Percentiles rank a stretch among this genome's conserved stretches.
These are phyloP conservation scores for Rhypophila decipiens DNA, from an alignment of 495 filamentous ascomycete species.

Conservation along the genomic window DNA sequence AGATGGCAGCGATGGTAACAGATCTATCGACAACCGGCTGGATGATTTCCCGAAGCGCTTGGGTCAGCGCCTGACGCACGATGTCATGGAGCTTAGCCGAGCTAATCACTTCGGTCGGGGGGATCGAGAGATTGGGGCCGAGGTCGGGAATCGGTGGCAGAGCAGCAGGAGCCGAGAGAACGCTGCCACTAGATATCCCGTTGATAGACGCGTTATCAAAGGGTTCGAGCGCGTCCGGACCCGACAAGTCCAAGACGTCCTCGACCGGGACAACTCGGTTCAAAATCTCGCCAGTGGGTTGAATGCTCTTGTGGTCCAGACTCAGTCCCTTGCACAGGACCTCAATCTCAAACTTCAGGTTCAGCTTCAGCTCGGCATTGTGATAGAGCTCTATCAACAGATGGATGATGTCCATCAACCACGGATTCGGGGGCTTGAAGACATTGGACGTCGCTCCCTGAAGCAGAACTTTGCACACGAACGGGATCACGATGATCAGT, in stretches of 20 bases:
- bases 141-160: slow-evolving; percentile 74
- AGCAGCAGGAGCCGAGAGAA: slow-evolving; percentile 67
- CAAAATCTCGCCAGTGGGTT: slow-evolving; percentile 74
- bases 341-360: slow-evolving; percentile 97
- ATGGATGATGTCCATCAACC: slow-evolving; percentile 89
- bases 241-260: slow-evolving; percentile 50
- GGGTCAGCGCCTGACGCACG: slow-evolving; percentile 72
- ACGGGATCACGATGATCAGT: slow-evolving; percentile 85
- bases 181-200: slow-evolving; percentile 59
- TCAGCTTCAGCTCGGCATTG: slow-evolving; percentile 85
- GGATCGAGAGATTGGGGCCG: slow-evolving; percentile 63
- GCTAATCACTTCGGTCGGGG: slow-evolving; percentile 68
- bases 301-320: slow-evolving; percentile 77
- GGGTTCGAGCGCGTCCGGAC: slow-evolving; percentile 50
- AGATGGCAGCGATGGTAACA: slow-evolving; percentile 94
- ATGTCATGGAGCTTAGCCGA: slow-evolving; percentile 70
- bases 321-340: slow-evolving; percentile 90
- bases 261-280: slow-evolving; percentile 56
- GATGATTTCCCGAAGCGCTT: slow-evolving; percentile 90
- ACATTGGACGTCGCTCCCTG: slow-evolving; percentile 80
- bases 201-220: slow-evolving; percentile 75
- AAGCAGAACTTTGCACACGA: slow-evolving; percentile 88
- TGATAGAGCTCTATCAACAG: slow-evolving; percentile 88
- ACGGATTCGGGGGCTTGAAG: slow-evolving; percentile 92
- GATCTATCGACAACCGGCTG: slow-evolving; percentile 94